Evolutionary conservation across 1,139 yeast genomes (phyloP), one percentile per base, ranked within the genome.

Genomic region (Geotrichum citri-aurantii): DNA sequence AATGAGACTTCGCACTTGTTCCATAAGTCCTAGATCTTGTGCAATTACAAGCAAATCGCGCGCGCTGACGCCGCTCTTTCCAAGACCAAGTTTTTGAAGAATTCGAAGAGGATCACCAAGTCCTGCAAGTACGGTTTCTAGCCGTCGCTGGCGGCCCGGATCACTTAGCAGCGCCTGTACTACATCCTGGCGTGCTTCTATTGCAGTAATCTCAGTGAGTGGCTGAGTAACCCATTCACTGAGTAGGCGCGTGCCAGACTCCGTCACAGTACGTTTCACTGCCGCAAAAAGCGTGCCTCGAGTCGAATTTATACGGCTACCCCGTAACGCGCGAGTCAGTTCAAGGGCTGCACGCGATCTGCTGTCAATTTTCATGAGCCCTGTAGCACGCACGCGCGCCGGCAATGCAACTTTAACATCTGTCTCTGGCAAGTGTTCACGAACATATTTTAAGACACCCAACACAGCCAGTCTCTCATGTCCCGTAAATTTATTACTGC

Each of bases 191-290:
- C 99, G 77, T 21, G 70, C 66, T 26, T 71, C 70, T 24, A 93
- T 83, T 62, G 81, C 86, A 0, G 68, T 66, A 0, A 81, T 65
- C 65, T 86, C 81, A 4, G 87, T 77, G 0, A 88, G 79, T 0
- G 99, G 99, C 0, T 92, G 84, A 23, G 88, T 79, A 2, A 93
- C 73, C 97, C 98, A 91, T 57, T 85, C 85, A 2, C 85, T 80
- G 21, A 93, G 74, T 24, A 88, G 68, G 53, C 99, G 76, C 0
- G 96, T 76, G 0, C 99, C 99, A 0, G 95, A 83, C 0, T 85
- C 79, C 0, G 99, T 90, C 1, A 81, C 81, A 0, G 98, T 93
- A 58, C 86, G 75, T 60, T 82, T 81, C 8, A 93, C 79, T 0
- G 89, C 79, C 19, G 83, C 81, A 12, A 88, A 74, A 19, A 93